Base-by-base conservation (phyloP, 1,284 basidiomycete genomes). In the Neonothopanus nambi region DNA sequence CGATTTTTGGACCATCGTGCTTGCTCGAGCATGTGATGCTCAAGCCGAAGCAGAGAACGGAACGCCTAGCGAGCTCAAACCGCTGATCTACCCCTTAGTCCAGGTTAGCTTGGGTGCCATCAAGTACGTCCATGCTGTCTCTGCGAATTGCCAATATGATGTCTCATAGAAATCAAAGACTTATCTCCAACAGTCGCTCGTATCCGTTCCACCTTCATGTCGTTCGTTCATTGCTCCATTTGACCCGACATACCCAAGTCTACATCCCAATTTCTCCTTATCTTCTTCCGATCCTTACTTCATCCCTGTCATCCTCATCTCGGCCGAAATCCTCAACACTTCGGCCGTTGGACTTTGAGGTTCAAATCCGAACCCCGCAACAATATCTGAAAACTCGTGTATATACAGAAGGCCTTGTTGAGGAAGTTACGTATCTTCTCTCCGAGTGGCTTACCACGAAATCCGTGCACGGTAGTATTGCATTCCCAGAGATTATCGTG, bases 1-100 rank as follows among this genome's bases (percentile, higher is more conserved):
- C 60, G 97, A 99, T 75, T 98, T 99, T 65, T 99, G 97, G 97
- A 83, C 85, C 46, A 78, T 93, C 48, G 92, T 98, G 2, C 79
- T 98, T n/a, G 87, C 86, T 6, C 78, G 85, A 30, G 88, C 92
- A 13, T 94, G 89, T 61, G 84, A 87, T 65, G 73, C 76, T 28
- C 73, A 85, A 61, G 74, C 76, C 0, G 77, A 83, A 57, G 63
- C 67, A 3, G 78, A 79, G 46, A 73, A 73, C 28, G 78, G 9
- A 3, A 72, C 81, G 56, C 87, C 89, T 63, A 93, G 87, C 66
- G 89, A 91, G 55, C 78, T 99, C 56, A 85, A 87, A 66, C 84
- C 93, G 15, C 78, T 99, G 57, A 87, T 99, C 55, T 99, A 98
- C 70, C 97, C 97, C 7, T 80, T 99, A 6, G 92, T 96, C 5